These are phyloP conservation scores for Blastosporella zonata DNA, from an alignment of 1,284 basidiomycete genomes.

Conservation along the genomic window DNA sequence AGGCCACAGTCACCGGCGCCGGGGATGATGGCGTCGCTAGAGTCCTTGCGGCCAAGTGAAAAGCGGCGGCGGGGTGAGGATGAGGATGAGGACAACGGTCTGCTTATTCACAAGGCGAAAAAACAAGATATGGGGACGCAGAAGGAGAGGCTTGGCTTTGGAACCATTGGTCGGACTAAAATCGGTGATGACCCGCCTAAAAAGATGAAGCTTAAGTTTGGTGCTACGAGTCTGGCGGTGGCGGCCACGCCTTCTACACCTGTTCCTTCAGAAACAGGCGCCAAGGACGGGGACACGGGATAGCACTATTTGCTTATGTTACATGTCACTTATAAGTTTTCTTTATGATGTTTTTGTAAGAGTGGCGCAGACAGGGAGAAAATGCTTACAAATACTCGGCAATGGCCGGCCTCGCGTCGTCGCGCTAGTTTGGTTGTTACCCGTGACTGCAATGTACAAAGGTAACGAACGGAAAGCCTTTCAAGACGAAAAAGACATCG, in stretches of 20 bases:
- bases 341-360: slow-evolving; percentile 16
- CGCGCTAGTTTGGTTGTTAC: slow-evolving; percentile 14
- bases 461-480: slow-evolving; percentile 17
- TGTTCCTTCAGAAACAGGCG: slow-evolving; percentile 57
- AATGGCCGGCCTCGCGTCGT: too few species aligned
- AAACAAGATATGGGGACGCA: slow-evolving; percentile 45
- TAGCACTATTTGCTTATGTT: slow-evolving; percentile 14
- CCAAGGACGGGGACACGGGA: slow-evolving; percentile 76
- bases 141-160: slow-evolving; percentile 33
- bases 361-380: too few species aligned
- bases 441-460: slow-evolving; percentile 17
- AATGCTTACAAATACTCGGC: too few species aligned
- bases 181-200: slow-evolving; percentile 64
- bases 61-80: slow-evolving; percentile 65
- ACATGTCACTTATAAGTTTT: slow-evolving; percentile 14
- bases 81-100: slow-evolving; percentile 67
- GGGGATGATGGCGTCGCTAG: slow-evolving; percentile 37
- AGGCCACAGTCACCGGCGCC: slow-evolving; percentile 42
- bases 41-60: slow-evolving; percentile 51
- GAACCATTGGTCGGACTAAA: slow-evolving; percentile 36
- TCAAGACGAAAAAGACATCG: slow-evolving; percentile 15
- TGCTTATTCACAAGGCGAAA: slow-evolving; percentile 55
- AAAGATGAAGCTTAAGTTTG: slow-evolving; percentile 76
- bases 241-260: slow-evolving; percentile 36
- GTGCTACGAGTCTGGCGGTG: slow-evolving; percentile 44